Percentiles rank a stretch among this genome's conserved stretches.
Evolutionary conservation across 75 land plant species (phyloP).

Genomic region (Cunninghamia lanceolata): DNA sequence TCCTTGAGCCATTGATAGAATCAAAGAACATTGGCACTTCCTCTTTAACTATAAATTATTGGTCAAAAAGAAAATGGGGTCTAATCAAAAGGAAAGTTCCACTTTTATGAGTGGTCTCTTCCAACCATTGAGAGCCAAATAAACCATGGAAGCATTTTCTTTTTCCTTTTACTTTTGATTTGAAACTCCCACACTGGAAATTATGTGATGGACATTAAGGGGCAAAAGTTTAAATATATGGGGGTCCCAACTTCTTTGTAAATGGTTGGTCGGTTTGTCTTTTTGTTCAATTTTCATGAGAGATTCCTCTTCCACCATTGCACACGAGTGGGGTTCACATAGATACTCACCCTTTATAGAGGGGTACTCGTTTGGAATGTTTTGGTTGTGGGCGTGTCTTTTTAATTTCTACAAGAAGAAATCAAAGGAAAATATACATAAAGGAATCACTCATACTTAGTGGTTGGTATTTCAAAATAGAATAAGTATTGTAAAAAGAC

Average conservation of each 20-base stretch:
- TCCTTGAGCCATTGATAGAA: background rate
- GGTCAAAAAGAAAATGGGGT: background rate
- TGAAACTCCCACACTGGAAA: background rate
- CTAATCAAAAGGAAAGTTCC: background rate
- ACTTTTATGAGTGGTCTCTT: background rate
- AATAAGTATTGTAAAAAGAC: background rate
- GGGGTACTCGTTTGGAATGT: background rate
- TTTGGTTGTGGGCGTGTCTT: background rate
- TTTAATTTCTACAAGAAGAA: background rate
- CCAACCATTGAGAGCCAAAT: background rate
- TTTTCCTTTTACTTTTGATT: background rate
- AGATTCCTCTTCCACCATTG: constrained; percentile 6
- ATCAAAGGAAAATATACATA: background rate
- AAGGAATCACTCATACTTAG: background rate
- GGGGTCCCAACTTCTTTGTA: background rate
- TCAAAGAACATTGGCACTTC: background rate
- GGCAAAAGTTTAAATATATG: background rate
- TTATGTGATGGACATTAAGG: background rate
- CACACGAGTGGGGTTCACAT: constrained; percentile 3
- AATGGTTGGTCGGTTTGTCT: constrained; percentile 5
- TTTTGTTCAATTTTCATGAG: background rate
- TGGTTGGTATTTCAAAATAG: background rate
- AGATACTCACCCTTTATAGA: background rate
- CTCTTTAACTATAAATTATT: background rate
- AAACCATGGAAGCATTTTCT: background rate